Evolutionary conservation across 345 rosid species (phyloP), one percentile per base, ranked within the genome.

Genomic region (Chamaenerion angustifolium): DNA sequence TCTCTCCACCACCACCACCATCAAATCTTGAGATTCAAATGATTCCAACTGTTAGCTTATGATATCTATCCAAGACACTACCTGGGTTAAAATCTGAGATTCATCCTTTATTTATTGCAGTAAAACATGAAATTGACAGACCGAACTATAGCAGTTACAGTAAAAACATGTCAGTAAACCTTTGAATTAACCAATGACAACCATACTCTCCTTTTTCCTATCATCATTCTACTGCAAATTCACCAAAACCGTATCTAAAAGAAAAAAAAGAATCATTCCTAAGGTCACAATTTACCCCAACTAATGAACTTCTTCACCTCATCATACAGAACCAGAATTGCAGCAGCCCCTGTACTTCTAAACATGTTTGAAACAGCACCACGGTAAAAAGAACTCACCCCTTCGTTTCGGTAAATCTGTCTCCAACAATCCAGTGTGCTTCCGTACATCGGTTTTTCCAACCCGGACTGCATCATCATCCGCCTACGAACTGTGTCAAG

Each of bases 381-480:
- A 1, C 85, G 89, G 62, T 84, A 92, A 63, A 92, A 92, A 16
- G 96, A 84, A 54, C 69, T 57, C 59, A 78, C 65, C 56, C 96
- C 95, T 54, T 84, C 95, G 46, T 59, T 71, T 56, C 76, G 74
- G 46, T 80, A 82, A 27, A 92, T 86, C 40, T 63, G 83, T 71
- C 48, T 78, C 96, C 98, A 92, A 60, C 98, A 87, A 27, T 92
- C 89, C 45, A 70, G 27, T 1, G 96, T 87, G 72, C 60, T 65
- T 16, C 11, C 59, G 43, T 84, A 92, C 93, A 80, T 76, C 3
- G 81, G 93, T 46, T 65, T 68, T 53, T 87, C 85, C 57, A 82
- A 56, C 42, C 98, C 96, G 3, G 96, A 84, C 48, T 92, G 93
- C 96, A 87, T 92, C 98, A 92, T 92, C 75, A 92, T 84, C 68